Base-by-base conservation (phyloP, 2,329 filamentous ascomycete genomes). In the Zasmidium angulare region DNA sequence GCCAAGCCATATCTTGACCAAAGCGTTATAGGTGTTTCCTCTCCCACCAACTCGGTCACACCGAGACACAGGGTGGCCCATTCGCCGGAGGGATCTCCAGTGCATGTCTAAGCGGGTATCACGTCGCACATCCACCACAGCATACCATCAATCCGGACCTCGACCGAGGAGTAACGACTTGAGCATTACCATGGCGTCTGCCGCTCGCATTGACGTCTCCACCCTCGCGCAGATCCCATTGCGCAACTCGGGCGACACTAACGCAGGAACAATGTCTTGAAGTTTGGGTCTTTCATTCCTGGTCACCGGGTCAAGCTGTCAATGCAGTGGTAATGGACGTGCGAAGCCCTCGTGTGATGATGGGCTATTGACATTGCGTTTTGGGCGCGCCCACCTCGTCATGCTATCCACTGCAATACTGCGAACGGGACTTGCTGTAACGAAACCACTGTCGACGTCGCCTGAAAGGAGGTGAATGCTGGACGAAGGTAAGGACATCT, bases 231-330 rank as follows among this genome's bases (percentile, higher is more conserved):
- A 59, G 61, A 62, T 66, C 60, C 40, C 29, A 68, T 68, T 66
- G 67, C 68, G 68, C 67, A 70, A 68, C 59, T 46, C n/a, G 46
- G 53, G 46, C 11, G 36, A 55, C 26, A 61, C 66, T 69, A 69
- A 69, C 68, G 68, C 68, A 70, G 68, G 68, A 66, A 70, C 68
- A 48, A 55, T 66, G 59, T 67, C 52, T 63, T 59, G 60, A 56
- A 50, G 40, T 50, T 24, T 58, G 29, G 29, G 29, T 36, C 29
- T 50, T 53, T 55, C 43, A 61, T 58, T 52, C 61, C 61, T 21
- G 58, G 61, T 63, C 61, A 59, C 56, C 46, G 61, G 64, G 63
- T 66, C 51, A 52, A 46, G 26, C 49, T 51, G 60, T 61, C 57
- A 53, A 57, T 57, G 55, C 58, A 48, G 36, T 57, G 22, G 47